Percentiles rank a stretch among this genome's conserved stretches.
These are phyloP conservation scores for Raffaelea albimanens DNA, from an alignment of 2,329 filamentous ascomycete genomes.

Conservation along the genomic window DNA sequence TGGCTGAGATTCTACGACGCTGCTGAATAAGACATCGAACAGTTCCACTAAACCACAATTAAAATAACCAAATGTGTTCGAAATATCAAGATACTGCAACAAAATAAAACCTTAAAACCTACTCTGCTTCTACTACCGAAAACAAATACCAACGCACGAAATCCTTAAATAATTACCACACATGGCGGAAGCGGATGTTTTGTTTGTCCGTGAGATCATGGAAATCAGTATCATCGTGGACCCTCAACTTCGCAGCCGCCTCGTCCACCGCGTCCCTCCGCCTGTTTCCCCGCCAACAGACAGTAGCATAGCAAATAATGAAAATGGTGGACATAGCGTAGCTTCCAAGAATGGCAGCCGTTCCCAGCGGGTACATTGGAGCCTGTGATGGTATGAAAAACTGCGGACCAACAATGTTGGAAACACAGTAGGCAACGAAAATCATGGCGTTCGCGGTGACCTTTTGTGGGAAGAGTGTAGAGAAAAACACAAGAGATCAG, in stretches of 20 bases:
- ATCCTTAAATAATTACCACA: too few relatives aligned
- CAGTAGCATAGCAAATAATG: neutral
- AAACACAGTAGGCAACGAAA: constrained; percentile 49
- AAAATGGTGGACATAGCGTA: neutral
- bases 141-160: too few relatives aligned
- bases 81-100: too few relatives aligned
- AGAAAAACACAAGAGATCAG: neutral
- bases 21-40: too few relatives aligned
- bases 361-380: constrained; percentile 21
- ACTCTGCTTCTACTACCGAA: too few relatives aligned
- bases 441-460: constrained; percentile 53
- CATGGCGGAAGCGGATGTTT: neutral
- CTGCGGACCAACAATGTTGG: constrained; percentile 53
- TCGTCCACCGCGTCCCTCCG: neutral
- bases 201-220: neutral
- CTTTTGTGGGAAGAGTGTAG: constrained; percentile 24
- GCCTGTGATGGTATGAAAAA: constrained; percentile 47
- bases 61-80: too few relatives aligned
- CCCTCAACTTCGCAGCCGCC: neutral
- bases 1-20: too few relatives aligned
- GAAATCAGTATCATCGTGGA: neutral
- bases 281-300: neutral
- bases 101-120: too few relatives aligned
- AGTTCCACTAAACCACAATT: too few relatives aligned
- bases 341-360: neutral